Evolutionary conservation across 2,329 filamentous ascomycete genomes (phyloP).

Genomic region (Exophiala bonariae): DNA sequence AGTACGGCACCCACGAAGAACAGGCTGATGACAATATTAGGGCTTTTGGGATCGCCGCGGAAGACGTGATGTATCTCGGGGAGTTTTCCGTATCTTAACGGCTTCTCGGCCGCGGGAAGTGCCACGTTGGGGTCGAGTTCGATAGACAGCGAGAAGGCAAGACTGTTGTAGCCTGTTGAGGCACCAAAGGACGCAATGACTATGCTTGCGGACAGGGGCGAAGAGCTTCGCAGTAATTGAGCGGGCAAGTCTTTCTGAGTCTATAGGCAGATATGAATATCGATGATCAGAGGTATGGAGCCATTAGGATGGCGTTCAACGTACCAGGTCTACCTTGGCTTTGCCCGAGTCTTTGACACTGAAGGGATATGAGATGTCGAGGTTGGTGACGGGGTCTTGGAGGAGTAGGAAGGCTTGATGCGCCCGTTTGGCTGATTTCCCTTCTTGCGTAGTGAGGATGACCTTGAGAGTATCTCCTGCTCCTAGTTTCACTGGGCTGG

Average conservation of each 20-base stretch:
- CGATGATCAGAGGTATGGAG: slow-evolving; percentile 7
- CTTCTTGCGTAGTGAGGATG: slow-evolving; percentile 76
- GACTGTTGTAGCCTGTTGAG: slow-evolving; percentile 65
- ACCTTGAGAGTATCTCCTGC: slow-evolving; percentile 76
- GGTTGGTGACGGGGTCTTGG: slow-evolving; percentile 69
- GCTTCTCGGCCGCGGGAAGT: slow-evolving; percentile 61
- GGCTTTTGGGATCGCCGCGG: slow-evolving; percentile 74
- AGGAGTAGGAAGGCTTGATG: slow-evolving; percentile 93
- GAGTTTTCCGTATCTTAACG: slow-evolving; percentile 80
- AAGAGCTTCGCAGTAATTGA: slow-evolving; percentile 69
- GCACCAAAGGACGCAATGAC: slow-evolving; percentile 81
- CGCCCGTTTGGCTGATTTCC: slow-evolving; percentile 74
- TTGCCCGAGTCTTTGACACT: slow-evolving; percentile 85
- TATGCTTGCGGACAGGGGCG: slow-evolving; percentile 75
- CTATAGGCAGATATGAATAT: slow-evolving; percentile 47
- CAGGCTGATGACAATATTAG: slow-evolving; percentile 75
- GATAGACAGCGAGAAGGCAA: slow-evolving; percentile 72
- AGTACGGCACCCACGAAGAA: slow-evolving; percentile 73
- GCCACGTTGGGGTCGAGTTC: slow-evolving; percentile 63
- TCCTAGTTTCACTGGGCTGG: slow-evolving; percentile 65
- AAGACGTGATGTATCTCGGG: slow-evolving; percentile 91
- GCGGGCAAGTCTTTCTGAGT: slow-evolving; percentile 83
- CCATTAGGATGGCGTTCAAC: slow-evolving; percentile 35
- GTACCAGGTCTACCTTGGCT: slow-evolving; percentile 78
- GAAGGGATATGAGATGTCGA: slow-evolving; percentile 86